These are phyloP conservation scores for Shiraia sp. DNA, from an alignment of 2,329 filamentous ascomycete genomes.

Conservation along the genomic window DNA sequence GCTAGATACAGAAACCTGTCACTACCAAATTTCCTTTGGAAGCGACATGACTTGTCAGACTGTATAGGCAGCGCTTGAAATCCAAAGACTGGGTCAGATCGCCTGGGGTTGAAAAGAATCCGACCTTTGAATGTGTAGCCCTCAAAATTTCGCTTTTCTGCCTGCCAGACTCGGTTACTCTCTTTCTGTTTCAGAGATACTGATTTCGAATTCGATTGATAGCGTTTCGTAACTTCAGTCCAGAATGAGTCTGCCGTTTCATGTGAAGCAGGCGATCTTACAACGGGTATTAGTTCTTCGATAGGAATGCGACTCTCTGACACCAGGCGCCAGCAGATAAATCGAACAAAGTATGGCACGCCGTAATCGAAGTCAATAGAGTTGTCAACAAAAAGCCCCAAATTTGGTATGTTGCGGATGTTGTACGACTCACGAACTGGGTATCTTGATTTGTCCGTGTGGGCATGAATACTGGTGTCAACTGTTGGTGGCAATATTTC, in stretches of 20 bases:
- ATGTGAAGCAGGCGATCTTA: too few relatives aligned
- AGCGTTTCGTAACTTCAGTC: conserved; percentile 10
- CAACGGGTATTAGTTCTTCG: conserved; percentile 12
- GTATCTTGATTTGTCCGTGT: conserved; percentile 10
- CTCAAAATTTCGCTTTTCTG: conserved; percentile 23
- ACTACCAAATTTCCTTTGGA: conserved; percentile 44
- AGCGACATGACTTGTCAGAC: conserved; percentile 37
- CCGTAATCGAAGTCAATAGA: conserved; percentile 1
- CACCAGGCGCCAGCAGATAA: conserved; percentile 38
- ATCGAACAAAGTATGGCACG: conserved; percentile 37
- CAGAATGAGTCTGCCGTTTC: conserved; percentile 22
- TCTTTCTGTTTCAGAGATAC: conserved; percentile 15
- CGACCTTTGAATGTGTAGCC: conserved; percentile 41
- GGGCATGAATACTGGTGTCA: not conserved
- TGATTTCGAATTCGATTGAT: not conserved
- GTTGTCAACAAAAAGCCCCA: conserved; percentile 34
- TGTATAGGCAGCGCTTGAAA: conserved; percentile 31
- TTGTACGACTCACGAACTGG: conserved; percentile 23
- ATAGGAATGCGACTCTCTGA: conserved; percentile 14
- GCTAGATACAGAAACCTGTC: conserved; percentile 50
- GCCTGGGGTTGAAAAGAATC: conserved; percentile 21
- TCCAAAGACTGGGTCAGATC: conserved; percentile 24
- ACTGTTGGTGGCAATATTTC: not conserved
- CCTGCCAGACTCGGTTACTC: conserved; percentile 24
- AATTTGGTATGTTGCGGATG: conserved; percentile 31